phyloP scores from a whole-genome alignment of 2,329 filamentous ascomycete genomes.

The Beauveria bassiana region DNA sequence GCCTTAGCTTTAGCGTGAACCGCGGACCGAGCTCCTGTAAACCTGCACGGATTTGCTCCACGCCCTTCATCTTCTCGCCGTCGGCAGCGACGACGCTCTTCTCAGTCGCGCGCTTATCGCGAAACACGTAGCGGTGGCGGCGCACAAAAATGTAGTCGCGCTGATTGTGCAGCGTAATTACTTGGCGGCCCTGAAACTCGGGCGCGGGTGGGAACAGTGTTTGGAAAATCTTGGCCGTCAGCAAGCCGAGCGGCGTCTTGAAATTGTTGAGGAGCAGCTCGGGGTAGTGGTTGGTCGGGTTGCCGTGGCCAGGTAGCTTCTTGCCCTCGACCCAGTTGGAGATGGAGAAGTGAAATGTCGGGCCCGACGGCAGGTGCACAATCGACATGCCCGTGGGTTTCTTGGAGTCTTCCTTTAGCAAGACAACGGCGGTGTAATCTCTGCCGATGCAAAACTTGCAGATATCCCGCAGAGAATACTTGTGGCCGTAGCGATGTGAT shows the following conservation, averaged over 20 bases:
- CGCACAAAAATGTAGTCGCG: conserved; percentile 93
- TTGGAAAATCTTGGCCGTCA: conserved; percentile 76
- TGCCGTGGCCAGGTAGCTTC: conserved; percentile 80
- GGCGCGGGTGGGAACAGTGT: conserved; percentile 60
- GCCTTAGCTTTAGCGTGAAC: conserved; percentile 72
- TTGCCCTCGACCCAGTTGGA: conserved; percentile 86
- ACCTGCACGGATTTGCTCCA: conserved; percentile 77
- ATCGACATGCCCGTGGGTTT: conserved; percentile 74
- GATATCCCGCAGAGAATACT: conserved; percentile 89
- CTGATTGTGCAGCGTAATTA: conserved; percentile 89
- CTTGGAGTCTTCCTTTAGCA: conserved; percentile 87
- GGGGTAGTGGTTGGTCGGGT: conserved; percentile 81
- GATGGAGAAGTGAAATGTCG: conserved; percentile 88
- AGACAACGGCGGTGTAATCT: conserved; percentile 73
- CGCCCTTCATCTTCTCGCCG: conserved; percentile 75
- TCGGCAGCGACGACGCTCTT: conserved; percentile 78
- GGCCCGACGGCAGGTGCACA: conserved; percentile 74
- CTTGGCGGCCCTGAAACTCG: conserved; percentile 78
- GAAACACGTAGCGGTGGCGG: conserved; percentile 84
- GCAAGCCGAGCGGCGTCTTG: conserved; percentile 79
- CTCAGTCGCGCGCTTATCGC: conserved; percentile 79
- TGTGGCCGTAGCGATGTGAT: conserved; percentile 75
- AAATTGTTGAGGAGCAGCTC: conserved; percentile 93
- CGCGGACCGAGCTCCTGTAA: conserved; percentile 81
- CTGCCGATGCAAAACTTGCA: conserved; percentile 74